A percentile compares a stretch with the other conserved stretches of the same genome.
phyloP scores from a whole-genome alignment of 2,329 filamentous ascomycete genomes.

The Sarocladium oryzae region DNA sequence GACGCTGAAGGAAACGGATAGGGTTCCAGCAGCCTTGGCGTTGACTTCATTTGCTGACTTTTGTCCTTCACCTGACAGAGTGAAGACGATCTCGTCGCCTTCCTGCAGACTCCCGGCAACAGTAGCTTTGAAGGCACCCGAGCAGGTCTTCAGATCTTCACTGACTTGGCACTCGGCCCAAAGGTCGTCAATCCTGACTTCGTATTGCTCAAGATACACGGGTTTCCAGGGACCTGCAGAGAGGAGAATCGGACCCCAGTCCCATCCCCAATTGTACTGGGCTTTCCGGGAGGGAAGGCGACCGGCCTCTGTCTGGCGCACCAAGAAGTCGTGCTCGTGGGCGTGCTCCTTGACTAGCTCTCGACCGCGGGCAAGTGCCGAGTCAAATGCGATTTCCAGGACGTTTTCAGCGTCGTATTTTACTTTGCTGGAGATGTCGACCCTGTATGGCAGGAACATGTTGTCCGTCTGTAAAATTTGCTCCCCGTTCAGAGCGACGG shows the following conservation, averaged over 20 bases:
- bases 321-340: constrained; percentile 38
- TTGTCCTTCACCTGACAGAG: constrained; percentile 18
- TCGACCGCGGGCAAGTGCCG: constrained; percentile 44
- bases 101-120: constrained; percentile 20
- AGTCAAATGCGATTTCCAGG: constrained; percentile 51
- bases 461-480: constrained; percentile 51
- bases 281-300: constrained; percentile 50
- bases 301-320: constrained; percentile 15
- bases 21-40: constrained; percentile 39
- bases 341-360: constrained; percentile 43
- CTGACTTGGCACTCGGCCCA: constrained; percentile 32
- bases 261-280: constrained; percentile 67
- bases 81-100: constrained; percentile 18
- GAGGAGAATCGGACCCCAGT: constrained; percentile 60
- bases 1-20: constrained; percentile 12
- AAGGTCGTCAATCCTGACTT: constrained; percentile 52
- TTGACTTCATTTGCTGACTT: constrained; percentile 48
- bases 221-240: constrained; percentile 62
- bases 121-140: constrained; percentile 7
- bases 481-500: constrained; percentile 47
- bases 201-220: constrained; percentile 58
- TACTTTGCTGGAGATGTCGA: constrained; percentile 41
- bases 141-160: constrained; percentile 25
- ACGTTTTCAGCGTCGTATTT: constrained; percentile 30
- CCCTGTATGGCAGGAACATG: constrained; percentile 55